Evolutionary conservation across 495 filamentous ascomycete genomes (phyloP).

Genomic region (Platismatia glauca): DNA sequence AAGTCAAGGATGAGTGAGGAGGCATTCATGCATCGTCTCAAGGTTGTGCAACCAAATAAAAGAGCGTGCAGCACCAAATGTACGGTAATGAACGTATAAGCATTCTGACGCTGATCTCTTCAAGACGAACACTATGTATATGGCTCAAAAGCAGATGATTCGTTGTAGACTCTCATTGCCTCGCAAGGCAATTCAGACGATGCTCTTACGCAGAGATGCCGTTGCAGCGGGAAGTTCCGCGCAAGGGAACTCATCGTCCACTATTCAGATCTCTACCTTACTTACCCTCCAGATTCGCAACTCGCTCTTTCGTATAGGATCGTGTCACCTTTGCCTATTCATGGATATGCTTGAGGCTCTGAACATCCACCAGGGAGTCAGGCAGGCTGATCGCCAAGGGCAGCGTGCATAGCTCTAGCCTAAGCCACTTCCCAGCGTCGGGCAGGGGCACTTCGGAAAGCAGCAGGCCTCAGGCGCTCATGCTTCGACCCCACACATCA

Average conservation of each 20-base stretch:
- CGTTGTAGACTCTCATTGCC: background rate
- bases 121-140: background rate
- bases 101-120: background rate
- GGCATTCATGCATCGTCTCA: background rate
- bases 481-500: constrained; percentile 5
- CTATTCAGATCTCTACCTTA: background rate
- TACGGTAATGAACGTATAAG: background rate
- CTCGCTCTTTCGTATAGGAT: background rate
- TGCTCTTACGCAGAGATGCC: background rate
- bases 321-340: background rate
- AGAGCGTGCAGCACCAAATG: background rate
- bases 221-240: constrained; percentile 1
- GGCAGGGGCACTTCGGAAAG: constrained; percentile 13
- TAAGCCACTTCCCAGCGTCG: constrained; percentile 11
- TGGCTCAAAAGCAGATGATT: background rate
- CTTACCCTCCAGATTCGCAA: background rate
- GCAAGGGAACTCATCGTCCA: background rate
- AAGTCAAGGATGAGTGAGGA: background rate
- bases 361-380: background rate
- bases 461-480: constrained; percentile 11
- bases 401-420: constrained; percentile 10
- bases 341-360: background rate
- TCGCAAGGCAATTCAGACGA: background rate
- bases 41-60: background rate
- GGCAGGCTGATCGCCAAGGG: constrained; percentile 8